A percentile compares a stretch with the other conserved stretches of the same genome.
These are phyloP conservation scores for Nematodospora anomalae DNA, from an alignment of 1,139 yeast species.

Conservation along the genomic window DNA sequence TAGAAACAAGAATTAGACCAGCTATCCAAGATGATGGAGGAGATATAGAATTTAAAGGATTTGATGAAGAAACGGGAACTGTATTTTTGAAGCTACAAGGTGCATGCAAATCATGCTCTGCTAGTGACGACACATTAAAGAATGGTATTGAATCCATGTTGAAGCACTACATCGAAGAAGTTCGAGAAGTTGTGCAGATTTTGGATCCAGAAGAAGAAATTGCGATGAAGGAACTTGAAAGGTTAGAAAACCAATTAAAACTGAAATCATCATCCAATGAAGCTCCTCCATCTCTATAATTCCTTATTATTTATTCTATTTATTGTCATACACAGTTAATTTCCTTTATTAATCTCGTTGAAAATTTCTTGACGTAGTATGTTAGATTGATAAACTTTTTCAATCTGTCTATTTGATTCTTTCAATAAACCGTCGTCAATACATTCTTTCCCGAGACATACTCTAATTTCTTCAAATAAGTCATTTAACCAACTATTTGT, in stretches of 20 bases:
- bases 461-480: constrained; percentile 37
- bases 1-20: constrained; percentile 62
- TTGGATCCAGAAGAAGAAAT: constrained; percentile 48
- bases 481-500: constrained; percentile 28
- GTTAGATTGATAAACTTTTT: constrained; percentile 22
- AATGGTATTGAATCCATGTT: constrained; percentile 84
- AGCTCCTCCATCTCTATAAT: constrained; percentile 36
- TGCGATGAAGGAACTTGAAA: constrained; percentile 70
- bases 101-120: constrained; percentile 79
- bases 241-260: constrained; percentile 50
- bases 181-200: constrained; percentile 70
- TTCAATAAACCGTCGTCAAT: constrained; percentile 39
- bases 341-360: constrained; percentile 15
- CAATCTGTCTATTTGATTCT: constrained; percentile 29
- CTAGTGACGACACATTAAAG: constrained; percentile 74
- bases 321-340: constrained; percentile 12
- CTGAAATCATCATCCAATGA: constrained; percentile 17
- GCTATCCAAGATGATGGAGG: constrained; percentile 83
- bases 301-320: constrained; percentile 9
- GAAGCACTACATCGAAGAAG: constrained; percentile 83
- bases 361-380: constrained; percentile 22
- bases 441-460: constrained; percentile 38
- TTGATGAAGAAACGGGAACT: constrained; percentile 66
- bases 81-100: constrained; percentile 78
- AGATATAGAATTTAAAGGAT: constrained; percentile 69